Base-by-base conservation (phyloP, 1,284 basidiomycete species). In the Rhodotorula mucilaginosa region DNA sequence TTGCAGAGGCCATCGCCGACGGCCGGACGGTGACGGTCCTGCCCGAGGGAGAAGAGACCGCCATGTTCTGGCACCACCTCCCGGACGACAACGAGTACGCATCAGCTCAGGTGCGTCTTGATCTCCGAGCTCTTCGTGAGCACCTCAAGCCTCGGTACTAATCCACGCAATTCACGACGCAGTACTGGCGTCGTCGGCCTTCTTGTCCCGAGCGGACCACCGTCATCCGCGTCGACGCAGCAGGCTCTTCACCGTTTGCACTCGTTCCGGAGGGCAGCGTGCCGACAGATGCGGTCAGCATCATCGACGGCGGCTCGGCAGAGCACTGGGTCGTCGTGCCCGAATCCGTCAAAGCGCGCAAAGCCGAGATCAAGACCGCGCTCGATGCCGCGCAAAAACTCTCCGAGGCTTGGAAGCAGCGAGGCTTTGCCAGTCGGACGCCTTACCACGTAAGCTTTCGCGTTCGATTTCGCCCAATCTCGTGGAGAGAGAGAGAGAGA, bases 1-100 rank as follows among this genome's bases (percentile, higher is more conserved):
- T 71, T 26, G 73, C 73, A 16, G 73, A 74, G 51, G 61, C 67
- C 21, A 67, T 74, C 46, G 69, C 73, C 7, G 73, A 74, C 19
- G 73, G 70, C 6, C 34, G 73, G 8, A 39, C 49, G 0, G 58
- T 74, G 10, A 63, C 46, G 0, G 62, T 71, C 7, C 29, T 69
- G 1, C 62, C 56, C 5, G 70, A 74, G n/a, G 73, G 70, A 8
- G 61, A 68, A 19, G 70, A 71, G 56, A 71, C 64, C 13, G 69
- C 70, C 3, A 64, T 59, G 46, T 71, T 71, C 61, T 74, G 73
- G 73, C 69, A 69, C 5, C n/a, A 26, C 21, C 59, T 74, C 12
- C 26, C 61, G 1, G 70, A 67, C 26, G 67, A 46, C 2, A 23
- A 46, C 8, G 73, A 74, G 29, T 69, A 71, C 29, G 58, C 73